Evolutionary conservation across 2,329 filamentous ascomycete genomes (phyloP).

Genomic region (Apiospora aurea): DNA sequence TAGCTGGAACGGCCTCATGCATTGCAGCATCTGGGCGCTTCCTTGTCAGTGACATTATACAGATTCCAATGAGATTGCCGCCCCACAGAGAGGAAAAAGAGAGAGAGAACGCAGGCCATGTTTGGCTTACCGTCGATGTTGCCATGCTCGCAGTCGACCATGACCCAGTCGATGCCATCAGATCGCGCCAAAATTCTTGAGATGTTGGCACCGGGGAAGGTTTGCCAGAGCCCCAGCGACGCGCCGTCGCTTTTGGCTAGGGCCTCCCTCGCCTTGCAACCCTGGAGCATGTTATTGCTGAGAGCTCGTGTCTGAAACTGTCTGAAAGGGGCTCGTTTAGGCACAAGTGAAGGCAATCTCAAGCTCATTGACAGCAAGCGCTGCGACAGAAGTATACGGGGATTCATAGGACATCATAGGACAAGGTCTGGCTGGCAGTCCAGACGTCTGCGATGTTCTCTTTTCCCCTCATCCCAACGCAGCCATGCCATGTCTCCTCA

Average conservation of each 20-base stretch:
- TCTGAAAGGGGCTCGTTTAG: neutral
- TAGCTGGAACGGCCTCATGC: slow-evolving; percentile 64
- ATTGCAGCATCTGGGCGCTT: slow-evolving; percentile 55
- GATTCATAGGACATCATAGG: neutral
- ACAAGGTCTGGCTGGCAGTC: neutral
- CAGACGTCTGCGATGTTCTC: neutral
- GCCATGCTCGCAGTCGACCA: slow-evolving; percentile 66
- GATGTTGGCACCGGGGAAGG: slow-evolving; percentile 66
- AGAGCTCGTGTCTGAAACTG: neutral
- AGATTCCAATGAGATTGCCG: neutral
- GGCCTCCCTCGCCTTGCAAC: slow-evolving; percentile 53
- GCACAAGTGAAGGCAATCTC: neutral
- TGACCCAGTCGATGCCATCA: slow-evolving; percentile 70
- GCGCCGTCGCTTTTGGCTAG: slow-evolving; percentile 53
- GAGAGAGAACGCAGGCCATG: neutral
- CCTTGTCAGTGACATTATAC: slow-evolving; percentile 24
- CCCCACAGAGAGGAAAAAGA: neutral
- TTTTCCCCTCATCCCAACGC: neutral
- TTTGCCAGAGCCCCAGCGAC: slow-evolving; percentile 68
- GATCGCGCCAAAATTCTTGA: slow-evolving; percentile 66
- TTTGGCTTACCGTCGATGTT: slow-evolving; percentile 55
- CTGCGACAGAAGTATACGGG: neutral
- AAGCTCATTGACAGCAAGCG: neutral
- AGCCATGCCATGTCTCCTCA: slow-evolving; percentile 5
- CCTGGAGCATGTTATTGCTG: slow-evolving; percentile 36